These are phyloP conservation scores for Tolypocladium guangdongense DNA, from an alignment of 2,329 filamentous ascomycete species.

Conservation along the genomic window DNA sequence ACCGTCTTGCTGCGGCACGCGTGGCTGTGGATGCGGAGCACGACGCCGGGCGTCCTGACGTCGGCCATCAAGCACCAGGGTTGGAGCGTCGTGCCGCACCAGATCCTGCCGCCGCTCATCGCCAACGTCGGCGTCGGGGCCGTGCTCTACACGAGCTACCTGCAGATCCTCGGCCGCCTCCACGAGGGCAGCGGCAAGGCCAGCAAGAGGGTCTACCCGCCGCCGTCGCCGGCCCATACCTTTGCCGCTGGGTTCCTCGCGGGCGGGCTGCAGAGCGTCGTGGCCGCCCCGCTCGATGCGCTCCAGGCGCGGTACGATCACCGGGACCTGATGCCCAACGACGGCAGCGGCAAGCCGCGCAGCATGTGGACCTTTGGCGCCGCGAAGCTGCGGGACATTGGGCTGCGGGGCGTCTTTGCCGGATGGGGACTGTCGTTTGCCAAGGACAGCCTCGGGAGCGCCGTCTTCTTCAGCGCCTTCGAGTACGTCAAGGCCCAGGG, in stretches of 20 bases:
- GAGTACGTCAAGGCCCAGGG: conserved; percentile 66
- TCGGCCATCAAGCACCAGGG: conserved; percentile 59
- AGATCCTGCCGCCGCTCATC: conserved; percentile 64
- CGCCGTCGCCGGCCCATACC: conserved; percentile 50
- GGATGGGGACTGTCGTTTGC: conserved; percentile 59
- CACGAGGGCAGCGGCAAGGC: conserved; percentile 51
- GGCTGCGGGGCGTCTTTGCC: conserved; percentile 60
- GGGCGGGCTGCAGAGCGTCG: conserved; percentile 56
- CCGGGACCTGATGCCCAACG: conserved; percentile 31
- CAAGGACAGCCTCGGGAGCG: conserved; percentile 60
- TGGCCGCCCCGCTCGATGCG: conserved; percentile 66
- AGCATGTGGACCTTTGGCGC: conserved; percentile 66
- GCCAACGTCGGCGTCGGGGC: conserved; percentile 67
- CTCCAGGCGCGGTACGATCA: conserved; percentile 64
- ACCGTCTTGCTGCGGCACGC: conserved; percentile 25
- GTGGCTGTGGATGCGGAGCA: conserved; percentile 45
- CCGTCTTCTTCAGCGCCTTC: conserved; percentile 64
- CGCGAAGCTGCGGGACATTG: conserved; percentile 57
- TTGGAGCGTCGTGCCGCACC: conserved; percentile 63
- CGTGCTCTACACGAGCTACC: conserved; percentile 64
- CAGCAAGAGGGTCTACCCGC: conserved; percentile 57
- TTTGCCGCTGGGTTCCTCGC: conserved; percentile 62
- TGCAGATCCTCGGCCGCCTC: conserved; percentile 55
- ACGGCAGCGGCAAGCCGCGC: conserved; percentile 31
- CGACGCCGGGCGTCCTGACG: conserved; percentile 58